Evolutionary conservation across 2,329 filamentous ascomycete species (phyloP).

Genomic region (Truncatella angustata): DNA sequence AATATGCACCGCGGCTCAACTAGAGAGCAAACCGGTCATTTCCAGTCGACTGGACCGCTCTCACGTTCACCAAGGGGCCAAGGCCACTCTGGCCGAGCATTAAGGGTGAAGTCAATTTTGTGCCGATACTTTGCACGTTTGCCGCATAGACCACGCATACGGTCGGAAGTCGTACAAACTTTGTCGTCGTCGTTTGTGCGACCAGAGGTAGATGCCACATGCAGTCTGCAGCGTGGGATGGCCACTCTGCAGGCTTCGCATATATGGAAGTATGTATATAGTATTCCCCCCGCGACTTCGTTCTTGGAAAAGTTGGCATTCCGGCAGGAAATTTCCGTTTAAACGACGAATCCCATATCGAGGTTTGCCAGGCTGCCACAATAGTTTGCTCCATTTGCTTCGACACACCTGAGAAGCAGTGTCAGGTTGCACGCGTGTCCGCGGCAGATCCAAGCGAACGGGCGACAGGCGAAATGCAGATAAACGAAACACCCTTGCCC

Average conservation of each 20-base stretch:
- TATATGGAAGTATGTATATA: background rate
- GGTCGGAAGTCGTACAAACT: background rate
- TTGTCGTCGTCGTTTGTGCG: too few species aligned
- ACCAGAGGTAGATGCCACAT: too few species aligned
- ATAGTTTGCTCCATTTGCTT: too few species aligned
- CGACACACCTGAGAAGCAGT: background rate
- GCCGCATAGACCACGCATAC: too few species aligned
- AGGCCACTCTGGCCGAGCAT: background rate
- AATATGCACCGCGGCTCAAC: background rate
- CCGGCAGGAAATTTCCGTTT: too few species aligned
- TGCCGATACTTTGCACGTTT: too few species aligned
- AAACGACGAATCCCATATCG: too few species aligned
- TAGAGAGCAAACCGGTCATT: background rate
- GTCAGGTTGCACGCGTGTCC: background rate
- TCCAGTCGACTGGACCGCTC: background rate
- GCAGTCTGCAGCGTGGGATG: background rate
- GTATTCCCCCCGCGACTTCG: background rate
- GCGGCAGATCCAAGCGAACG: background rate
- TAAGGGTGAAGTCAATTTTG: background rate
- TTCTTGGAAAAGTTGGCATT: background rate
- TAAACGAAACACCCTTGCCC: constrained; percentile 4
- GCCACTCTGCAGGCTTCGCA: background rate
- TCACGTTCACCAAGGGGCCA: background rate
- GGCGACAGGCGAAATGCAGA: background rate
- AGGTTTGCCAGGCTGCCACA: too few species aligned